phyloP scores from a whole-genome alignment of 2,329 filamentous ascomycete species.

The Nannizziopsis arthrosporioides region DNA sequence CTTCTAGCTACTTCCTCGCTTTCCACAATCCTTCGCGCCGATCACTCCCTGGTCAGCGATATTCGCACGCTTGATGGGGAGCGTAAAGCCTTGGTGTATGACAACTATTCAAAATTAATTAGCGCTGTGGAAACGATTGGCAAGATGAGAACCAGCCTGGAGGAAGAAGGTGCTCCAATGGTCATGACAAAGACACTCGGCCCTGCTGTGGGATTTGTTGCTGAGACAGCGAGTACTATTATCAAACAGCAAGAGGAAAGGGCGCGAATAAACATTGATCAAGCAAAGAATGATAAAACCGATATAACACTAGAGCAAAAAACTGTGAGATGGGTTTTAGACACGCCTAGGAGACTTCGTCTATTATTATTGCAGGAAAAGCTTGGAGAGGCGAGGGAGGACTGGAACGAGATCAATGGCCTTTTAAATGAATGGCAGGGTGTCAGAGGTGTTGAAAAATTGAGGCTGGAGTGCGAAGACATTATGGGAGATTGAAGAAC shows the following conservation, averaged over 20 bases:
- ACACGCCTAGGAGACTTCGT: constrained; percentile 30
- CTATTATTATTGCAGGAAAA: constrained; percentile 29
- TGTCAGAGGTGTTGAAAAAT: constrained; percentile 34
- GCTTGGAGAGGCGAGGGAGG: constrained; percentile 29
- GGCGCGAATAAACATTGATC: constrained; percentile 21
- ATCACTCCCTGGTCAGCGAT: constrained; percentile 46
- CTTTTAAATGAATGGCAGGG: constrained; percentile 34
- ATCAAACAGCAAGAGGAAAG: constrained; percentile 32
- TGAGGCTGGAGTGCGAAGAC: constrained; percentile 30
- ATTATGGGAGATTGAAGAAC: constrained; percentile 23
- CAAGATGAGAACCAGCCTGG: constrained; percentile 46
- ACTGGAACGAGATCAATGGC: constrained; percentile 33
- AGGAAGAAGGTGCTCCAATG: constrained; percentile 35
- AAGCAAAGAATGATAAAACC: constrained; percentile 16
- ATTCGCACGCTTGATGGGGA: constrained; percentile 86
- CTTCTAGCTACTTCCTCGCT: constrained; percentile 33
- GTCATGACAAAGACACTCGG: constrained; percentile 36
- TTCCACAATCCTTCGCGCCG: constrained; percentile 34
- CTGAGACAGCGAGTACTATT: constrained; percentile 32
- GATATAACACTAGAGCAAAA: constrained; percentile 27
- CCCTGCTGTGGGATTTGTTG: constrained; percentile 34
- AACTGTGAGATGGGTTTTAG: constrained; percentile 37
- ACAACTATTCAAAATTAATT: constrained; percentile 96
- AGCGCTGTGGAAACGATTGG: constrained; percentile 92
- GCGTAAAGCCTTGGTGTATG: constrained; percentile 92